phyloP scores from a whole-genome alignment of 2,329 filamentous ascomycete genomes.

The Lecanosticta acicola region DNA sequence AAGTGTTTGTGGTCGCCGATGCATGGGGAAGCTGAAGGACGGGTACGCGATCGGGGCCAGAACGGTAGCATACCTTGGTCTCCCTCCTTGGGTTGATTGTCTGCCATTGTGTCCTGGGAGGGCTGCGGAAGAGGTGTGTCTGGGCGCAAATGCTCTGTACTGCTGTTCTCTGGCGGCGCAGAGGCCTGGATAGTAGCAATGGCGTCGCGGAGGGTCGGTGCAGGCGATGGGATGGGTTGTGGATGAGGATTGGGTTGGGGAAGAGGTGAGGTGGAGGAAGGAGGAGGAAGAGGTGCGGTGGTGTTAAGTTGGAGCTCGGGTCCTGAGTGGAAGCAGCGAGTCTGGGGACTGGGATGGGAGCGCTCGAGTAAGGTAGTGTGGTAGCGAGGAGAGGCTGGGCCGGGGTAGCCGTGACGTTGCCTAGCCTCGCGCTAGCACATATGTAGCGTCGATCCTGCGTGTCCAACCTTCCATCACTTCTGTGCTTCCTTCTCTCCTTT shows the following conservation, averaged over 20 bases:
- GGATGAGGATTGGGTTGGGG: constrained; percentile 5
- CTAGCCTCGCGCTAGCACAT: too few relatives aligned
- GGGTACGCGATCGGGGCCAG: constrained; percentile 12
- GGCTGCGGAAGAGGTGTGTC: constrained; percentile 8
- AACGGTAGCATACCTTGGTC: constrained; percentile 27
- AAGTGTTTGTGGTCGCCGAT: constrained; percentile 10
- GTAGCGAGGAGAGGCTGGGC: too few relatives aligned
- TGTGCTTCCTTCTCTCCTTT: neutral
- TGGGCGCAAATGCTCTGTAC: constrained; percentile 21
- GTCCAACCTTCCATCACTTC: too few relatives aligned
- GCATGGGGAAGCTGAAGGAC: constrained; percentile 12
- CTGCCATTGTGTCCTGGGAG: constrained; percentile 36
- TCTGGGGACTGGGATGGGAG: too few relatives aligned
- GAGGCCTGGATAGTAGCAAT: constrained; percentile 9
- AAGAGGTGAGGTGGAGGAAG: constrained; percentile 2
- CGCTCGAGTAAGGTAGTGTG: too few relatives aligned
- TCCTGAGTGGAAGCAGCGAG: too few relatives aligned
- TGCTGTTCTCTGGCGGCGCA: constrained; percentile 11
- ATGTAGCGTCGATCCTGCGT: too few relatives aligned
- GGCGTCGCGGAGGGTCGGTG: constrained; percentile 16
- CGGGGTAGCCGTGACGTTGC: too few relatives aligned
- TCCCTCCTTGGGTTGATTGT: constrained; percentile 46
- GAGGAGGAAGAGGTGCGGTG: neutral
- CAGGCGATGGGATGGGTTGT: constrained; percentile 9
- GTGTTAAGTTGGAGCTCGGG: too few relatives aligned